phyloP scores from a whole-genome alignment of 116 monocot genomes.

The Posidonia oceanica region DNA sequence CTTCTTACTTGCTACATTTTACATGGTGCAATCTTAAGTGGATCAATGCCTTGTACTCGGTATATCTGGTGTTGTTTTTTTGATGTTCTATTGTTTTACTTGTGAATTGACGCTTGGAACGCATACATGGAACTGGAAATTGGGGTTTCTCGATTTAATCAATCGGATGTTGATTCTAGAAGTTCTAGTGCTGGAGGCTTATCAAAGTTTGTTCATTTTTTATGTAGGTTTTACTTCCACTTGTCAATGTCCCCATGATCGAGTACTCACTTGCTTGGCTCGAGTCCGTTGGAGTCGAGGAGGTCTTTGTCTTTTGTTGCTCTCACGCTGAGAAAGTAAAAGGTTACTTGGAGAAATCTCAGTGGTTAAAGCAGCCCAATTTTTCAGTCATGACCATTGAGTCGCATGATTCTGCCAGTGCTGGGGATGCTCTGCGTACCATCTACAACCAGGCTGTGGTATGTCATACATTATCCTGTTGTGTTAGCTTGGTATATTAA shows the following conservation, averaged over 20 bases:
- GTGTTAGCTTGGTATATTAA: too few species aligned
- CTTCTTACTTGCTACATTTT: too few species aligned
- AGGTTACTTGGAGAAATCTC: constrained; percentile 51
- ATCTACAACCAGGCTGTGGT: constrained; percentile 69
- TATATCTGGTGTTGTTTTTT: too few species aligned
- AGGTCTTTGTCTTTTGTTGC: constrained; percentile 96
- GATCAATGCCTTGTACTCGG: too few species aligned
- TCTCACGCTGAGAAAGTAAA: constrained; percentile 86
- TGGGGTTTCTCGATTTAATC: too few species aligned
- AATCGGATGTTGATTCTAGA: too few species aligned
- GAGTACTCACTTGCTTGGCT: constrained; percentile 93
- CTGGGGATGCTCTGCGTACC: constrained; percentile 77
- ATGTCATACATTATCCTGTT: not conserved
- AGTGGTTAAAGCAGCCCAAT: constrained; percentile 48
- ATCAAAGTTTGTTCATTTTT: not conserved
- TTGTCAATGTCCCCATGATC: constrained; percentile 91
- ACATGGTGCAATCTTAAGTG: too few species aligned
- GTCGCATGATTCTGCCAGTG: constrained; percentile 78
- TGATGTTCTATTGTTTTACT: too few species aligned
- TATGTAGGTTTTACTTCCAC: constrained; percentile 61
- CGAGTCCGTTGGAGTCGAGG: constrained; percentile 83
- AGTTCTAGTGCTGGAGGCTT: too few species aligned
- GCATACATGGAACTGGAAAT: too few species aligned
- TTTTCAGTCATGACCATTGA: constrained; percentile 67
- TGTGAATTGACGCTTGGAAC: too few species aligned